Conservation (phyloP, 2,329 filamentous ascomycete species). For the Diaporthe vaccinii region DNA sequence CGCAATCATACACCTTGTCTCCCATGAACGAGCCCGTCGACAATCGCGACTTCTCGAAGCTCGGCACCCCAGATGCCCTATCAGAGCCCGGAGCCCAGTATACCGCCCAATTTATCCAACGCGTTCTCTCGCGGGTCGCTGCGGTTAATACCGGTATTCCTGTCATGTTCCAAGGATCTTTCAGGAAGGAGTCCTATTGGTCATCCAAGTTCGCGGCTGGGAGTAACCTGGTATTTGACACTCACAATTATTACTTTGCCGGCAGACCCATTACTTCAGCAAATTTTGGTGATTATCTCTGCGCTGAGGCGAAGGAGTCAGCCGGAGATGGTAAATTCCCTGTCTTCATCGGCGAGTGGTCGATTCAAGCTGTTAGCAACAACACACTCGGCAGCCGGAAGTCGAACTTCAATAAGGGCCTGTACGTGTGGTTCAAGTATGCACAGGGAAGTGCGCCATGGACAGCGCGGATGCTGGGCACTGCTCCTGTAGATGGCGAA, state of each 20-base stretch:
- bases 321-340: background rate
- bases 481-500: background rate
- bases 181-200: constrained; percentile 11
- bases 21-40: constrained; percentile 9
- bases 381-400: background rate
- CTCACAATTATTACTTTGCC: background rate
- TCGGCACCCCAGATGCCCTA: background rate
- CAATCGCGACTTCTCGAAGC: background rate
- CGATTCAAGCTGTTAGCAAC: background rate
- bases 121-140: background rate
- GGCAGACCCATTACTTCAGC: background rate
- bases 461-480: constrained; percentile 1
- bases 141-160: background rate
- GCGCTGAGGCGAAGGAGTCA: background rate
- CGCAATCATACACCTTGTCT: background rate
- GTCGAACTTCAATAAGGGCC: background rate
- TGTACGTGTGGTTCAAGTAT: background rate
- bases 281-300: background rate
- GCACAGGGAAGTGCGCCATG: background rate
- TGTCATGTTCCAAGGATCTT: background rate
- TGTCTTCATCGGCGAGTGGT: constrained; percentile 4
- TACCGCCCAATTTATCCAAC: background rate
- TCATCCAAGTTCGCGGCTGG: background rate
- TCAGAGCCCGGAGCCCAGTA: background rate
- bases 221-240: constrained; percentile 1